Conservation (phyloP, 164 flowering plant genomes). For the Macadamia tetraphylla region DNA sequence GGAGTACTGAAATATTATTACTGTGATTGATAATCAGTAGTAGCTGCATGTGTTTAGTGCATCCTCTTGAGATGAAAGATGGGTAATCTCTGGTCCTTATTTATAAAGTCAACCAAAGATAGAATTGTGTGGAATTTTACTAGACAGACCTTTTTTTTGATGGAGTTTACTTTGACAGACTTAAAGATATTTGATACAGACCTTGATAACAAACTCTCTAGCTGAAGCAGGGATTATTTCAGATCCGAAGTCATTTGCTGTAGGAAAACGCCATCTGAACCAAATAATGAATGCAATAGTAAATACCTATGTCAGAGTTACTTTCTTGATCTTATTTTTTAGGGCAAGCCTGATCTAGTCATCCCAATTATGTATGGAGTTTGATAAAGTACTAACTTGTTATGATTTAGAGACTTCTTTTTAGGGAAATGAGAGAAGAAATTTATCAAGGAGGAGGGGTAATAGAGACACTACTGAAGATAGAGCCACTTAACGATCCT, state of each 20-base stretch:
- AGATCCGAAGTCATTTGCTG: conserved; percentile 94
- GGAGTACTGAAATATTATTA: not conserved
- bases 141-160: not conserved
- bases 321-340: conserved; percentile 1
- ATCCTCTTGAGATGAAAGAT: conserved; percentile 1
- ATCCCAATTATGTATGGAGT: not conserved
- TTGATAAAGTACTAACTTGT: not conserved
- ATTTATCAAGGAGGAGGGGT: not conserved
- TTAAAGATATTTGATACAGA: conserved; percentile 12
- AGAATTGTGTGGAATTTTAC: not conserved
- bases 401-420: not conserved
- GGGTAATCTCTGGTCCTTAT: not conserved
- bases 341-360: not conserved
- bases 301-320: conserved; percentile 7
- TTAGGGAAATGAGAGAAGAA: not conserved
- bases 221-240: conserved; percentile 96
- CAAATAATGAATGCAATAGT: conserved; percentile 12
- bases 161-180: not conserved
- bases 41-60: not conserved
- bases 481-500: not conserved
- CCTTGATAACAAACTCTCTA: conserved; percentile 63
- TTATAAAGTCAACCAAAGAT: not conserved
- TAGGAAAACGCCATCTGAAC: conserved; percentile 92
- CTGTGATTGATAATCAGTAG: not conserved
- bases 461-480: not conserved